Evolutionary conservation across 1,284 basidiomycete genomes (phyloP).

Genomic region (Cutaneotrichosporon daszewskae): DNA sequence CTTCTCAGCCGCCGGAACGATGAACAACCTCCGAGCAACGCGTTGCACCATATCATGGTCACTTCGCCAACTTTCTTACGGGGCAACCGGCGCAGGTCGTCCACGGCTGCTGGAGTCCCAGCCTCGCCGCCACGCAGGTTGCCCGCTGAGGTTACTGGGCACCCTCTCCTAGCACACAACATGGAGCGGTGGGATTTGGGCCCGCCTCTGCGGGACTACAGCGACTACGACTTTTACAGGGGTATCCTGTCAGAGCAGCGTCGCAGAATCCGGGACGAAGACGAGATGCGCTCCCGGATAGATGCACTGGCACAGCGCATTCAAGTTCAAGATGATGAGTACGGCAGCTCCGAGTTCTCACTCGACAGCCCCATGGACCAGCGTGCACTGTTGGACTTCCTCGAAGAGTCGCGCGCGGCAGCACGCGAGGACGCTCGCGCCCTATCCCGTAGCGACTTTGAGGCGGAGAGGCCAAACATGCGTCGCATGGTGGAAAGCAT

Average conservation of each 20-base stretch:
- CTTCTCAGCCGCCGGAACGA: neutral
- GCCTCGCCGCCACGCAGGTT: neutral
- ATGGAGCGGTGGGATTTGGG: too few species aligned
- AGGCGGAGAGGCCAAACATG: neutral
- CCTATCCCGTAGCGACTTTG: neutral
- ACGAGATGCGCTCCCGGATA: too few species aligned
- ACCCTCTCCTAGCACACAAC: too few species aligned
- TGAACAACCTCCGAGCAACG: neutral
- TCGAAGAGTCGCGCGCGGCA: conserved; percentile 7
- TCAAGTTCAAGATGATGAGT: too few species aligned
- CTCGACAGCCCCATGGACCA: too few species aligned
- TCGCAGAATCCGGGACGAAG: too few species aligned
- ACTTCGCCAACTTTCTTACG: conserved; percentile 1
- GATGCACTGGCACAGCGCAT: too few species aligned
- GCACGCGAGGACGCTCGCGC: conserved; percentile 3
- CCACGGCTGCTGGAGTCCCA: neutral
- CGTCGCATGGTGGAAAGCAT: conserved; percentile 7
- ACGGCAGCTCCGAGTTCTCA: too few species aligned
- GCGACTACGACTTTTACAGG: conserved; percentile 14
- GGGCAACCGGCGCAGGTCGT: conserved; percentile 1
- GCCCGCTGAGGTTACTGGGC: neutral
- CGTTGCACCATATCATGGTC: conserved; percentile 2
- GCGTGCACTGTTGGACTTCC: too few species aligned
- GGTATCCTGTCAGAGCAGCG: conserved; percentile 8
- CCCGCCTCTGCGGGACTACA: too few species aligned